Conservation (phyloP, 2,329 filamentous ascomycete genomes). For the Ceratocystis lukuohia region DNA sequence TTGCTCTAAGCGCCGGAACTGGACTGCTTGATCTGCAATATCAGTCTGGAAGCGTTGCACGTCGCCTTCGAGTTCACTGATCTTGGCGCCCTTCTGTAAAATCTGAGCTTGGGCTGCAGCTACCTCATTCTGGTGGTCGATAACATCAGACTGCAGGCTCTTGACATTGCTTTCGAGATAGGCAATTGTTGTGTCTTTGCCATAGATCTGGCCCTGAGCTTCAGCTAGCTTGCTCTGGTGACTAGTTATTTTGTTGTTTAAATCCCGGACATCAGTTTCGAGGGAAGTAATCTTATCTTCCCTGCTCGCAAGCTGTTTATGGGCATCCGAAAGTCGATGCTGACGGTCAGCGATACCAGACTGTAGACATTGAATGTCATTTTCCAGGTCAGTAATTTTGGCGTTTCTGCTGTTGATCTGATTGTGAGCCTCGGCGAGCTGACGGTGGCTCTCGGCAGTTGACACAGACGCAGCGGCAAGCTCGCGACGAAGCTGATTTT, state of each 20-base stretch:
- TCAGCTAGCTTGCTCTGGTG: slow-evolving; percentile 32
- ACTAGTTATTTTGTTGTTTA: slow-evolving; percentile 37
- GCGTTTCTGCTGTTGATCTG: slow-evolving; percentile 29
- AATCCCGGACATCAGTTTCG: slow-evolving; percentile 36
- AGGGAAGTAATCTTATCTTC: slow-evolving; percentile 34
- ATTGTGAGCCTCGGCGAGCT: slow-evolving; percentile 28
- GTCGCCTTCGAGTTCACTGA: slow-evolving; percentile 37
- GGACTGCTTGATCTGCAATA: background rate
- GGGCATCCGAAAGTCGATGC: slow-evolving; percentile 29
- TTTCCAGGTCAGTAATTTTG: slow-evolving; percentile 35
- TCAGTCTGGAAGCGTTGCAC: background rate
- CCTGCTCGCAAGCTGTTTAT: slow-evolving; percentile 27
- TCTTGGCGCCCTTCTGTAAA: slow-evolving; percentile 28
- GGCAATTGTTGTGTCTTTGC: slow-evolving; percentile 29
- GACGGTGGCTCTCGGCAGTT: slow-evolving; percentile 35
- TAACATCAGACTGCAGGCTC: slow-evolving; percentile 37
- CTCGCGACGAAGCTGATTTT: slow-evolving; percentile 43
- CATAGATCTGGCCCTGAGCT: slow-evolving; percentile 26
- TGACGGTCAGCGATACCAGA: slow-evolving; percentile 35
- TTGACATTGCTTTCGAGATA: slow-evolving; percentile 39
- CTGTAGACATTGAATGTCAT: slow-evolving; percentile 37
- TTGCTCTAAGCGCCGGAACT: background rate
- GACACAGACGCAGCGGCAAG: slow-evolving; percentile 39
- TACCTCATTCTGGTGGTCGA: slow-evolving; percentile 34
- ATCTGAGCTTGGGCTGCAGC: slow-evolving; percentile 26